A percentile compares a stretch with the other conserved stretches of the same genome.
Evolutionary conservation across 1,284 basidiomycete genomes (phyloP).

Genomic region (Leccinum fuscescens): DNA sequence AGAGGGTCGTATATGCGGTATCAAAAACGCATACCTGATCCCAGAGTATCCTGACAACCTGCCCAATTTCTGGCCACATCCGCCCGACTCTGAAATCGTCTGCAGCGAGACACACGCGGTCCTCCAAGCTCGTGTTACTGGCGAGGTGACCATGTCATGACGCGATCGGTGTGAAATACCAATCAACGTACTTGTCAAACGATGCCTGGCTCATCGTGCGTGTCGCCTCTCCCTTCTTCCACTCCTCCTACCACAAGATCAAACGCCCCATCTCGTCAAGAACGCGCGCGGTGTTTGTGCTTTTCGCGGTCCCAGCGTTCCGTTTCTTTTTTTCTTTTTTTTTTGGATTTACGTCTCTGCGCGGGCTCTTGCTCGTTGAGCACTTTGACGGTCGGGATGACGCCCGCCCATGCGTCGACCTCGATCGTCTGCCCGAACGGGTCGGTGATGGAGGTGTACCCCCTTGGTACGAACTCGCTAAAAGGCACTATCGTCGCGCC

Average conservation of each 20-base stretch:
- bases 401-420: constrained; percentile 24
- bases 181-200: constrained; percentile 34
- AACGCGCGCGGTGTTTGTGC: too few species aligned
- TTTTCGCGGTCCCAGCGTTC: constrained; percentile 24
- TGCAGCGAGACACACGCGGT: constrained; percentile 43
- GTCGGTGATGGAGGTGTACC: constrained; percentile 29
- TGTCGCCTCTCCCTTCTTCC: constrained; percentile 43
- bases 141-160: constrained; percentile 24
- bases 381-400: too few species aligned
- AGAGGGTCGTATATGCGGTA: not conserved
- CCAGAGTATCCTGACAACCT: constrained; percentile 43
- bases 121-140: constrained; percentile 27
- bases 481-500: constrained; percentile 44
- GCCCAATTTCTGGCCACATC: constrained; percentile 37
- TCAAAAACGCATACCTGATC: constrained; percentile 39
- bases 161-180: not conserved
- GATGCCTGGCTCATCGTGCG: constrained; percentile 25
- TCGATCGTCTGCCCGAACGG: constrained; percentile 26
- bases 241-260: constrained; percentile 48
- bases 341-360: too few species aligned
- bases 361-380: too few species aligned
- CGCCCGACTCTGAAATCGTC: constrained; percentile 45
- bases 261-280: constrained; percentile 8
- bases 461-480: constrained; percentile 37
- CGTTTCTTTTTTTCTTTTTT: constrained; percentile 24